Percentiles rank a stretch among this genome's conserved stretches.
These are phyloP conservation scores for Penstemon eatonii DNA, from an alignment of 257 asterid species.

Conservation along the genomic window DNA sequence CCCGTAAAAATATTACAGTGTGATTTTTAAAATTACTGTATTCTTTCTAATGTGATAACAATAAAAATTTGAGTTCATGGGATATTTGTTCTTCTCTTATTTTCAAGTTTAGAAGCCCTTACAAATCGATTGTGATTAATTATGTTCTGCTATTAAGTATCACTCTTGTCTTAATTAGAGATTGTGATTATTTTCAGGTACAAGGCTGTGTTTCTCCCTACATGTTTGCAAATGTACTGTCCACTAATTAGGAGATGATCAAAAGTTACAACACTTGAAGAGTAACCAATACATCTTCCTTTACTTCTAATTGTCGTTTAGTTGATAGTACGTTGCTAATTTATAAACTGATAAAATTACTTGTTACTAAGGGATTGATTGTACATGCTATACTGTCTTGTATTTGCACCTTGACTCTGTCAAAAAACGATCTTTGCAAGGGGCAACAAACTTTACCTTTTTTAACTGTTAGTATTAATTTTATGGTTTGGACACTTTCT, in stretches of 20 bases:
- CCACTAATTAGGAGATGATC: constrained; percentile 43
- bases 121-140: background rate
- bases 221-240: constrained; percentile 70
- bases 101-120: background rate
- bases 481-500: no score
- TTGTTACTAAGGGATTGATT: no score
- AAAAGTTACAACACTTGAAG: constrained; percentile 1
- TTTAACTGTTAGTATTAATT: no score
- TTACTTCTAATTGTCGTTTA: background rate
- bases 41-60: background rate
- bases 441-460: no score
- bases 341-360: no score
- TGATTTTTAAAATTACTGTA: background rate
- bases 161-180: constrained; percentile 5
- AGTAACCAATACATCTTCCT: constrained; percentile 9
- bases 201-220: constrained; percentile 85
- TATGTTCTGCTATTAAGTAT: background rate
- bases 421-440: no score
- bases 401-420: no score
- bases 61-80: background rate
- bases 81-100: no score
- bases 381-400: no score
- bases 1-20: no score
- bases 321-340: no score
- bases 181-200: constrained; percentile 52